These are phyloP conservation scores for Suaeda aralocaspica DNA, from an alignment of 148 eudicot genomes.

Conservation along the genomic window DNA sequence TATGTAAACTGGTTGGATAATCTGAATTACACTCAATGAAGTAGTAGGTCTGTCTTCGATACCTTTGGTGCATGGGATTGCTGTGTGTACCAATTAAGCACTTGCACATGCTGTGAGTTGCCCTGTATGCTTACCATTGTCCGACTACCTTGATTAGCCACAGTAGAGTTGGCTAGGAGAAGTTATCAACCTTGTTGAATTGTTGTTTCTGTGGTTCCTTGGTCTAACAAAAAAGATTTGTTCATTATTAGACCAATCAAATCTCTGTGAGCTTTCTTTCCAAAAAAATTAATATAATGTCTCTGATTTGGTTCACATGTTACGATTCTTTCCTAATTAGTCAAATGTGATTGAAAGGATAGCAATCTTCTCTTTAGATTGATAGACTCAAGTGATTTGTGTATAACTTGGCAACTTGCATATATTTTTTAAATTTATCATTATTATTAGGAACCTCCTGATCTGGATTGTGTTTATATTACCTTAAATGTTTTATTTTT, in stretches of 20 bases:
- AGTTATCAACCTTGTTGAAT: not conserved
- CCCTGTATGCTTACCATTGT: not conserved
- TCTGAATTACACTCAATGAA: not conserved
- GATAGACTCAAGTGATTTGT: no score
- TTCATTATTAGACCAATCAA: no score
- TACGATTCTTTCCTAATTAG: not conserved
- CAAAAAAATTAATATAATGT: no score
- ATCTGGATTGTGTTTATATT: no score
- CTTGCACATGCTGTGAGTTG: not conserved
- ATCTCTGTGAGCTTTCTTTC: no score
- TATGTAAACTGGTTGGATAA: not conserved
- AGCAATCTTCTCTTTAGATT: no score
- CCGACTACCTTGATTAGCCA: not conserved
- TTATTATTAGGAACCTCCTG: no score
- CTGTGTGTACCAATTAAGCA: not conserved
- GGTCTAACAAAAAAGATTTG: not conserved
- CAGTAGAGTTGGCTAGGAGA: not conserved
- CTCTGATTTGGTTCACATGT: not conserved
- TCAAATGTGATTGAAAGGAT: not conserved
- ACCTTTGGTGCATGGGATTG: not conserved
- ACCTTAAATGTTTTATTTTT: not conserved
- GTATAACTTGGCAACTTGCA: no score
- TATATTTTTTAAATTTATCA: no score
- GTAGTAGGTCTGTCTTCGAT: not conserved
- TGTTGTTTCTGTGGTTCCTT: not conserved